Percentiles rank a stretch among this genome's conserved stretches.
These are phyloP conservation scores for Hypoxylon intermedium DNA, from an alignment of 495 filamentous ascomycete genomes.

Conservation along the genomic window DNA sequence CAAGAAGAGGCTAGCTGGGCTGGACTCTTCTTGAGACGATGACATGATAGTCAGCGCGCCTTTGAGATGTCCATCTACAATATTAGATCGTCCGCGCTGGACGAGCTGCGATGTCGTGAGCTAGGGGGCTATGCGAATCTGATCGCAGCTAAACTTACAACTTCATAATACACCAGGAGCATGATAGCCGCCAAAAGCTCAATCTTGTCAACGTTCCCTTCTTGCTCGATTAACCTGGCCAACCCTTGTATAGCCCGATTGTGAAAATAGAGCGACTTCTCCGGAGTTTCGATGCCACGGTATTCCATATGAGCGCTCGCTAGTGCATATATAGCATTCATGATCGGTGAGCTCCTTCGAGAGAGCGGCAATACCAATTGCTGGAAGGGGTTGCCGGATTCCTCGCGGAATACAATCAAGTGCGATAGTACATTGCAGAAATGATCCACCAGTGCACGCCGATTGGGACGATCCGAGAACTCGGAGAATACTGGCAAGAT, in stretches of 20 bases:
- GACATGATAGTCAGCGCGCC: conserved; percentile 67
- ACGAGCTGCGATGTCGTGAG: conserved; percentile 57
- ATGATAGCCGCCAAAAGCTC: conserved; percentile 68
- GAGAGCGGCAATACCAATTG: conserved; percentile 66
- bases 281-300: conserved; percentile 60
- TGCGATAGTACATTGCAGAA: conserved; percentile 69
- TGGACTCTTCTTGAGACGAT: conserved; percentile 52
- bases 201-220: conserved; percentile 56
- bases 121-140: not conserved
- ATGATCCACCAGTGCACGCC: conserved; percentile 64
- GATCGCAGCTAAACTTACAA: conserved; percentile 48
- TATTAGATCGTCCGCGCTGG: conserved; percentile 62
- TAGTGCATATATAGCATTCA: conserved; percentile 66
- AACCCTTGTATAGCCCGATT: conserved; percentile 64
- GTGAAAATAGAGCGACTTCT: conserved; percentile 66
- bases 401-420: conserved; percentile 68
- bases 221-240: conserved; percentile 62
- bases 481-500: conserved; percentile 60
- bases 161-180: conserved; percentile 69
- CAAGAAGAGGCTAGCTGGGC: conserved; percentile 61
- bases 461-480: conserved; percentile 61
- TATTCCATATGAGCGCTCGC: conserved; percentile 67
- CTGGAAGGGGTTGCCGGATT: conserved; percentile 67
- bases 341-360: conserved; percentile 57
- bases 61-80: conserved; percentile 65